phyloP scores from a whole-genome alignment of 2,329 filamentous ascomycete species.

The Xylariaceae sp. region DNA sequence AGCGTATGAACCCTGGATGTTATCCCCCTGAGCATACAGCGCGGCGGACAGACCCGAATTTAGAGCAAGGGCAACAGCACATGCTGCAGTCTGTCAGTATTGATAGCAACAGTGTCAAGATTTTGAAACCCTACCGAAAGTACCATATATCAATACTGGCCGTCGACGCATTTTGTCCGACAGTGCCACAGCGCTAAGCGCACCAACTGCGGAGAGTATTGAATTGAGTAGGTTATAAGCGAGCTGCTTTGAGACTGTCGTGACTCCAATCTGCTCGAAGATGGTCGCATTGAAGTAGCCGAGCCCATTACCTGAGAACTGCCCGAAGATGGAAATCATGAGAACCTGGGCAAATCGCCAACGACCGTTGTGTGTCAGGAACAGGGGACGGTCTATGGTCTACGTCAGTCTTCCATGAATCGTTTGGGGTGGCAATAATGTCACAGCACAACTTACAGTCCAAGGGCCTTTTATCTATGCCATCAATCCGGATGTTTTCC shows the following conservation, averaged over 20 bases:
- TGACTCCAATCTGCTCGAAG: constrained; percentile 50
- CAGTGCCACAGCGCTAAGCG: constrained; percentile 50
- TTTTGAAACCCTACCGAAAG: constrained; percentile 42
- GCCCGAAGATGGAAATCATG: constrained; percentile 59
- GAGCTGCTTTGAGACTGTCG: constrained; percentile 47
- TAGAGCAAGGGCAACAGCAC: constrained; percentile 50
- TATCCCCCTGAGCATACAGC: constrained; percentile 41
- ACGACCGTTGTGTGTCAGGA: constrained; percentile 52
- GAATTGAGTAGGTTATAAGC: constrained; percentile 57
- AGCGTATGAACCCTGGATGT: constrained; percentile 47
- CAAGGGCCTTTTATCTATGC: constrained; percentile 55
- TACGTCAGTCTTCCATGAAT: constrained; percentile 7
- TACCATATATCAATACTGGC: constrained; percentile 53
- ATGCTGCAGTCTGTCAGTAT: constrained; percentile 38
- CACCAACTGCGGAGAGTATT: constrained; percentile 53
- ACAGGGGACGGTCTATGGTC: constrained; percentile 51
- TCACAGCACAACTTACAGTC: constrained; percentile 46
- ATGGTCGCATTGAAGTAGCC: constrained; percentile 59
- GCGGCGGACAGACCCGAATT: constrained; percentile 54
- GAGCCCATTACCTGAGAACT: constrained; percentile 58
- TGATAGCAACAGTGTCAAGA: not conserved
- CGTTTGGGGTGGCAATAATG: not conserved
- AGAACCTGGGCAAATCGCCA: constrained; percentile 57
- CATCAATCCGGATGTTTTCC: constrained; percentile 52
- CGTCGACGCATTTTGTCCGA: constrained; percentile 56